Evolutionary conservation across 768 basidiomycete species (phyloP), one percentile per base, ranked within the genome.

Genomic region (Trametes maxima): DNA sequence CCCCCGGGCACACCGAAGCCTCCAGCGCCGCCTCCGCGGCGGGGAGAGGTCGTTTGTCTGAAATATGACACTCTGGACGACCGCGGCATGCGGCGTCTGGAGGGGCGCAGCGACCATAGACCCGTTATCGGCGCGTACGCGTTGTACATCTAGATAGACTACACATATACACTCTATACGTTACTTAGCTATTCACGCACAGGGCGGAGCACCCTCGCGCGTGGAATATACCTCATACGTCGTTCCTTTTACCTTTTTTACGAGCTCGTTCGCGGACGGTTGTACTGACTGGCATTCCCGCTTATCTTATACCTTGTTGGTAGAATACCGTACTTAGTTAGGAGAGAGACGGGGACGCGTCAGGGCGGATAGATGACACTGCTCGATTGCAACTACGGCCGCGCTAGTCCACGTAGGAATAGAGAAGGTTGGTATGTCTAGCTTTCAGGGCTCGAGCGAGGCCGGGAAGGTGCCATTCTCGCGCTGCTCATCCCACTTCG

Each of bases 401-500:
- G 11, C 5, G 43, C 28, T 33, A 33, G 37, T 25, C 48, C 25
- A 16, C 24, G 48, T 50, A 51, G 49, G 10, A 40, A 33, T 33
- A 49, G 24, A 5, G 56, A 43, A 33, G 56, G 33, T 33, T 22
- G n/a, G 7, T 50, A 54, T 46, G 59, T 59, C 47, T 25, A 52
- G 17, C 35, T 16, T 49, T 82, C 78, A 87, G 63, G 87, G 87
- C 72, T 96, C 93, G 69, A 97, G 78, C 13, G 92, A 93, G 12
- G 92, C 91, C 36, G 94, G 92, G 86, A 97, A 97, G 21, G 90
- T 90, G 60, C 92, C 94, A 66, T 76, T 87, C 74, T 98, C 95
- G 74, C 95, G 86, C 77, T 98, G 94, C 57, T 96, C 95, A 73
- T 99, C 95, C 80, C 89, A 98, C 79, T 88, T 93, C 69, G 79